Evolutionary conservation across 2,329 filamentous ascomycete species (phyloP).

Genomic region (Gliomastix tumulicola): DNA sequence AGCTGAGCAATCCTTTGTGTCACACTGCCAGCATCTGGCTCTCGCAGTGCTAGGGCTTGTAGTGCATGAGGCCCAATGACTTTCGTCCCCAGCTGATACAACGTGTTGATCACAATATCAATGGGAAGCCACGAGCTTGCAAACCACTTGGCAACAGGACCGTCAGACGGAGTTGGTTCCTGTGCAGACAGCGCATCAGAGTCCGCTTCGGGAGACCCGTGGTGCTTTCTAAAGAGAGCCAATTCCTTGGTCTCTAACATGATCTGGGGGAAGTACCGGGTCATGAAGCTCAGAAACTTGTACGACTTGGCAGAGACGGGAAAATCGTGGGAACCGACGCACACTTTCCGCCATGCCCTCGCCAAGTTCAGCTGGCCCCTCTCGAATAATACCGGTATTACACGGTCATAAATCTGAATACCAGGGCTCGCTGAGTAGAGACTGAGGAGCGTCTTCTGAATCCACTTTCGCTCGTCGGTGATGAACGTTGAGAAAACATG

Average conservation of each 20-base stretch:
- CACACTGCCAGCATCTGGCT: constrained; percentile 49
- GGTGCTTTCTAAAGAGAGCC: neutral
- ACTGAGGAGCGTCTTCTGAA: constrained; percentile 30
- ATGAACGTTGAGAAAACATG: constrained; percentile 35
- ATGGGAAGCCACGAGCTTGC: constrained; percentile 65
- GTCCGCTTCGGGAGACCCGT: neutral
- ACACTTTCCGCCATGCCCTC: constrained; percentile 36
- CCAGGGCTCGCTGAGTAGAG: constrained; percentile 37
- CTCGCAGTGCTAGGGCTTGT: constrained; percentile 67
- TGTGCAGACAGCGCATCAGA: neutral
- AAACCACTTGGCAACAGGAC: constrained; percentile 73
- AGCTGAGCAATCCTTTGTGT: constrained; percentile 53
- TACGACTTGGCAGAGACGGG: constrained; percentile 29
- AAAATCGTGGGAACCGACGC: constrained; percentile 31
- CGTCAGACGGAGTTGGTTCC: constrained; percentile 35
- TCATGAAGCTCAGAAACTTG: constrained; percentile 41
- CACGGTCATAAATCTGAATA: constrained; percentile 38
- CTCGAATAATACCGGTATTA: constrained; percentile 44
- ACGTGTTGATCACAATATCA: constrained; percentile 62
- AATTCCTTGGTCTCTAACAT: constrained; percentile 28
- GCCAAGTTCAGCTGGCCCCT: constrained; percentile 37
- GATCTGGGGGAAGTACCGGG: constrained; percentile 35
- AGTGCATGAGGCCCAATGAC: constrained; percentile 69
- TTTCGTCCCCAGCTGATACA: constrained; percentile 64
- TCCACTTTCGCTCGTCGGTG: constrained; percentile 21